phyloP scores from a whole-genome alignment of 352 stramenopile species.

The Thalassiosira exigua region DNA sequence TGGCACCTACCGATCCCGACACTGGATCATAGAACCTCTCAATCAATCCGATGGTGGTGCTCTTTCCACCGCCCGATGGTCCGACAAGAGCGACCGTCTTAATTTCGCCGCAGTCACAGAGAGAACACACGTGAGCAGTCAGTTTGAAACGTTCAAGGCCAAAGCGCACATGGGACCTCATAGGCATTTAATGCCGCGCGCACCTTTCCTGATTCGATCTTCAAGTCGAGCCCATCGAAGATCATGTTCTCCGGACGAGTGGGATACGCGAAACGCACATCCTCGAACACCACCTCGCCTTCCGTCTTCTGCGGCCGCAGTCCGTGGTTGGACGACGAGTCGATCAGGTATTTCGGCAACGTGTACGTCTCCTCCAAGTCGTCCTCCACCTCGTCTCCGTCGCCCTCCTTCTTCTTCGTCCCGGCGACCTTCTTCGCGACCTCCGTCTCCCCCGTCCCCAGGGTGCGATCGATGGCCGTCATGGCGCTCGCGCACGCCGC shows the following conservation, averaged over 20 bases:
- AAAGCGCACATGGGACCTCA: too few relatives aligned
- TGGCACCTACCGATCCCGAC: slow-evolving; percentile 84
- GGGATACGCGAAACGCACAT: slow-evolving; percentile 92
- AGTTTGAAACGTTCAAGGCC: too few relatives aligned
- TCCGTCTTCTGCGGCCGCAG: slow-evolving; percentile 58
- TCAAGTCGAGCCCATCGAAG: slow-evolving; percentile 83
- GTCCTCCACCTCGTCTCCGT: neutral
- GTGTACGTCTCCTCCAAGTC: slow-evolving; percentile 19
- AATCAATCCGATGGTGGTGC: slow-evolving; percentile 85
- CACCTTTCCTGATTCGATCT: neutral
- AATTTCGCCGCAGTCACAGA: too few relatives aligned
- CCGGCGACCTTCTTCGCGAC: neutral
- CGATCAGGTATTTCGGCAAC: slow-evolving; percentile 73
- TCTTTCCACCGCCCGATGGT: slow-evolving; percentile 87
- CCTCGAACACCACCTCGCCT: slow-evolving; percentile 87
- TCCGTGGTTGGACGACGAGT: slow-evolving; percentile 63
- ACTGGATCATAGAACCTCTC: slow-evolving; percentile 90
- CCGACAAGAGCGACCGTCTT: slow-evolving; percentile 1
- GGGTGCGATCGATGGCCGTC: neutral
- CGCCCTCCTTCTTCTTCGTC: neutral
- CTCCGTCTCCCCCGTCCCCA: neutral
- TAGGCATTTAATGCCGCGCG: too few relatives aligned
- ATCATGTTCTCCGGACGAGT: slow-evolving; percentile 81
- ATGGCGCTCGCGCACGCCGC: slow-evolving; percentile 21
- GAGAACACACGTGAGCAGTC: too few relatives aligned